Base-by-base conservation (phyloP, 192 early-diverging fungal genomes). In the Gonapodya sp. region DNA sequence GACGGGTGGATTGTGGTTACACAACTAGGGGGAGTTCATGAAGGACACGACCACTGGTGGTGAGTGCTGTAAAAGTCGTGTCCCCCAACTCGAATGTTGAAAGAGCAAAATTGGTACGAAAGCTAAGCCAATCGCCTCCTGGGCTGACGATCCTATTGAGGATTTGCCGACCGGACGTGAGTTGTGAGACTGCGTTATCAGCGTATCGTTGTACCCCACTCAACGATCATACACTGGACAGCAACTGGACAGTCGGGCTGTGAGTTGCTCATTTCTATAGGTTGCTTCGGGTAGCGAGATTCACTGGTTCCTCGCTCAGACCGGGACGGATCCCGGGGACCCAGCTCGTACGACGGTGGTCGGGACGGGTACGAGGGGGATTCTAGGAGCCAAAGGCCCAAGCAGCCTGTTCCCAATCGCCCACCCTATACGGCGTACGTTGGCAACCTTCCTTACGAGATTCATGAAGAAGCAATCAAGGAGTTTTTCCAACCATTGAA, bases 131-230 rank as follows among this genome's bases (percentile, higher is more conserved):
- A n/a, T n/a, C n/a, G 87, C 90, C 30, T 92, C 93, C 36, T 97
- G 96, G 96, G 96, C 97, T 81, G 97, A 98, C 89, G 95, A 98
- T 84, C n/a, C n/a, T n/a, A 92, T 95, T 81, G 85, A 90, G 31
- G 93, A 92, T 85, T 90, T 96, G 81, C 97, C 96, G 36, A 91
- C 93, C 83, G 96, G 94, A 80, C 95, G 92, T 94, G 87, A 82
- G 75, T 77, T 2, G 90, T 87, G 79, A 87, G 78, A 82, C 81
- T n/a, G 74, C 30, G 80, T 73, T 81, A 82, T 36, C 79, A 36
- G 80, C n/a, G 80, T 79, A 79, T 30, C 36, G 18, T 46, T 34
- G 36, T 35, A n/a, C 83, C 79, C 36, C 64, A 30, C 37, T 78
- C 18, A 30, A 83, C 2, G 80, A n/a, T n/a, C n/a, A n/a, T n/a